Evolutionary conservation across 176 grass and related monocot species (phyloP).

Genomic region (Zea luxurians): DNA sequence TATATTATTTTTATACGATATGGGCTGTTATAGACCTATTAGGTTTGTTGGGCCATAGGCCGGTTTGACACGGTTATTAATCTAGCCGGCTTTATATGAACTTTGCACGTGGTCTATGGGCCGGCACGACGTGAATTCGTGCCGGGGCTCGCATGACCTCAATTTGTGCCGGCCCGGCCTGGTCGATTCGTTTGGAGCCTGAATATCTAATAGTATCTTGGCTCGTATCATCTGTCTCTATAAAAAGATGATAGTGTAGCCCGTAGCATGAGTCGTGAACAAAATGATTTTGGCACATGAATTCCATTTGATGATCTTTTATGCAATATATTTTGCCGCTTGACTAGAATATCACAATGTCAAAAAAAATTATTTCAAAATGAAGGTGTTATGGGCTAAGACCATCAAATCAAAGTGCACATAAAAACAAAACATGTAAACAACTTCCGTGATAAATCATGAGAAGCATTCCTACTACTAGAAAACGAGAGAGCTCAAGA

Average conservation of each 20-base stretch:
- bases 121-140: too few species aligned
- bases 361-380: background rate
- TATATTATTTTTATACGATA: too few species aligned
- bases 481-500: background rate
- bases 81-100: too few species aligned
- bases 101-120: too few species aligned
- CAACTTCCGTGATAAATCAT: background rate
- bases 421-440: background rate
- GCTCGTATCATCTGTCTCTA: background rate
- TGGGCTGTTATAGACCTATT: too few species aligned
- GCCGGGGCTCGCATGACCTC: too few species aligned
- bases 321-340: background rate
- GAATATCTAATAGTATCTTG: background rate
- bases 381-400: background rate
- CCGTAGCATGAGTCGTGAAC: background rate
- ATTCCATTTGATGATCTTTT: background rate
- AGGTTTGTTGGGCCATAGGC: too few species aligned
- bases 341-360: background rate
- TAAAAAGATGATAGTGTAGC: background rate
- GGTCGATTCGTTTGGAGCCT: too few species aligned
- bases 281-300: background rate
- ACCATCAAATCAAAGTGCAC: background rate
- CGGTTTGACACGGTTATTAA: too few species aligned
- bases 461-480: background rate
- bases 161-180: too few species aligned